These are phyloP conservation scores for Penicillium italicum DNA, from an alignment of 2,329 filamentous ascomycete species.

Conservation along the genomic window DNA sequence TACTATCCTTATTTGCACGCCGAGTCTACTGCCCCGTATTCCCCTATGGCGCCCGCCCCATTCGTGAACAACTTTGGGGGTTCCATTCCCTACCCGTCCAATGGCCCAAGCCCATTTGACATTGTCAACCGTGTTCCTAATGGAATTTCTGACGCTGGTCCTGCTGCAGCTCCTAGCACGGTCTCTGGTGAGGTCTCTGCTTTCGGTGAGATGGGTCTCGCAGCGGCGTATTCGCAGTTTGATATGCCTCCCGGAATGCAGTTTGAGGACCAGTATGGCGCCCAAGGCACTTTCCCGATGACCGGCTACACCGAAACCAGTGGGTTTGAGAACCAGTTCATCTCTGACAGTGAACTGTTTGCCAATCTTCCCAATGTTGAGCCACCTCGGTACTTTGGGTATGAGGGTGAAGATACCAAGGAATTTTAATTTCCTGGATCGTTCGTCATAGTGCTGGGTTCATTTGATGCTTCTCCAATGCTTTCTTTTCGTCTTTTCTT, in stretches of 20 bases:
- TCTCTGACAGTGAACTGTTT: background rate
- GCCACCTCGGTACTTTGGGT: background rate
- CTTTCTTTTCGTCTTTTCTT: background rate
- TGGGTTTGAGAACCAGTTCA: background rate
- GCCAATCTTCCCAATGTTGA: background rate
- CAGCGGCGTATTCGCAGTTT: background rate
- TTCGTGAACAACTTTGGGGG: background rate
- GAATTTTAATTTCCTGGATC: background rate
- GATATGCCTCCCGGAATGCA: background rate
- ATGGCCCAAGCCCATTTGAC: background rate
- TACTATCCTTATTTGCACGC: background rate
- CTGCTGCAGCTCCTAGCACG: background rate
- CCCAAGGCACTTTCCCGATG: background rate
- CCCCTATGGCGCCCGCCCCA: background rate
- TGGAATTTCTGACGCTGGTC: background rate
- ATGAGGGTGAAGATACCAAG: background rate
- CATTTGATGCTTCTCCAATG: background rate
- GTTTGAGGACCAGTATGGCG: background rate
- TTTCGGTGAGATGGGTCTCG: background rate
- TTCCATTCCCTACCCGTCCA: background rate
- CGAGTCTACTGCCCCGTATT: accelerated
- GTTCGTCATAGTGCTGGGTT: background rate
- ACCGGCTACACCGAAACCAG: background rate
- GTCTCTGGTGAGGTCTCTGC: background rate
- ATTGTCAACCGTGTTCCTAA: background rate